Percentiles rank a stretch among this genome's conserved stretches.
phyloP scores from a whole-genome alignment of 768 basidiomycete genomes.

The Tylopilus subfusipes region DNA sequence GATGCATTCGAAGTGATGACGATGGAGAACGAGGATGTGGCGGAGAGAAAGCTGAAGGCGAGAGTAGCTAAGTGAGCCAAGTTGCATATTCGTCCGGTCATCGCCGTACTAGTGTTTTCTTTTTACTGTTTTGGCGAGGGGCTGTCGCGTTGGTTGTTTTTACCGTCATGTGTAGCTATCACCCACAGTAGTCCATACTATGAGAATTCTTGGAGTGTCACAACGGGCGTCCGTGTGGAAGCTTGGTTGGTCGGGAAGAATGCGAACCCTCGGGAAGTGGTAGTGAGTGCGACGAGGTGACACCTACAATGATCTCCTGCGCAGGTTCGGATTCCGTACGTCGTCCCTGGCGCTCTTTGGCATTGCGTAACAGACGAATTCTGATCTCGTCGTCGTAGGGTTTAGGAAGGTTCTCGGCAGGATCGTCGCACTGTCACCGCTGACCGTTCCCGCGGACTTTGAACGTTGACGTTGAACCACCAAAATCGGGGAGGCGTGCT shows the following conservation, averaged over 20 bases:
- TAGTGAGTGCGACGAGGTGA: too few relatives aligned
- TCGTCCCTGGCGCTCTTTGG: too few relatives aligned
- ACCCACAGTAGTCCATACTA: constrained; percentile 1
- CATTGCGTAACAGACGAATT: too few relatives aligned
- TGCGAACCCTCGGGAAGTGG: too few relatives aligned
- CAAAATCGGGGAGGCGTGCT: too few relatives aligned
- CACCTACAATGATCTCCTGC: too few relatives aligned
- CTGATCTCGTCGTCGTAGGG: too few relatives aligned
- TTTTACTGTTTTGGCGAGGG: constrained; percentile 7
- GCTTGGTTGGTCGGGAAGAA: too few relatives aligned
- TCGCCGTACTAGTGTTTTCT: not conserved
- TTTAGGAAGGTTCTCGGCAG: too few relatives aligned
- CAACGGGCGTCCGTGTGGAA: too few relatives aligned
- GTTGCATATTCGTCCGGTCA: not conserved
- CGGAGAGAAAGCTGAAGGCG: constrained; percentile 25
- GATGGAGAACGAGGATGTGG: constrained; percentile 20
- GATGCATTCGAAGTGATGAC: constrained; percentile 31
- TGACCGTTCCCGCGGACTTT: not conserved
- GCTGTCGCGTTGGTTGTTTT: constrained; percentile 8
- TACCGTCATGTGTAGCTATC: constrained; percentile 6
- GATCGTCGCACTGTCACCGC: not conserved
- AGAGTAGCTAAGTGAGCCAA: constrained; percentile 13
- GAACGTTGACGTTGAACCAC: too few relatives aligned
- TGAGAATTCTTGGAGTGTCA: not conserved
- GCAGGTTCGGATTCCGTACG: too few relatives aligned